Evolutionary conservation across 2,329 filamentous ascomycete species (phyloP).

Genomic region (Monosporascus sp.): DNA sequence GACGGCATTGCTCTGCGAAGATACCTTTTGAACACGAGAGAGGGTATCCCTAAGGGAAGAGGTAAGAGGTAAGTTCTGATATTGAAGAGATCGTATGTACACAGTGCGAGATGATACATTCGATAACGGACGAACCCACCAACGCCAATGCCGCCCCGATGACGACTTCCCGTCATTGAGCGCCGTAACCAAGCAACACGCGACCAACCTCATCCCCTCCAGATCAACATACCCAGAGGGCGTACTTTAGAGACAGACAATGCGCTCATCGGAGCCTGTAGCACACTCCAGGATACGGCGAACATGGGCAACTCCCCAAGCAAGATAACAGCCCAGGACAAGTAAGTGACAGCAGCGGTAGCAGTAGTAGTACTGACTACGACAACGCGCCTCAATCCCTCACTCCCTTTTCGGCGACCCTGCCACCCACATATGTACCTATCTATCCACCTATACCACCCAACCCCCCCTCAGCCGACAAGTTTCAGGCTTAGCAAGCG

Average conservation of each 20-base stretch:
- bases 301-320: slow-evolving; percentile 52
- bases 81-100: too few relatives aligned
- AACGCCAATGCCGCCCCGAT: too few relatives aligned
- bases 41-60: too few relatives aligned
- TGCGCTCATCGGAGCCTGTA: slow-evolving; percentile 21
- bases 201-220: not conserved
- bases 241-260: slow-evolving; percentile 10
- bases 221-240: not conserved
- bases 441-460: slow-evolving; percentile 1
- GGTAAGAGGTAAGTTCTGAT: too few relatives aligned
- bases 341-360: slow-evolving; percentile 48
- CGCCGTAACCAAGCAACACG: not conserved
- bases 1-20: slow-evolving; percentile 5
- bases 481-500: slow-evolving; percentile 1
- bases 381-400: too few relatives aligned
- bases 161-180: too few relatives aligned
- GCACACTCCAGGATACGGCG: slow-evolving; percentile 14
- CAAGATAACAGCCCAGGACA: slow-evolving; percentile 70
- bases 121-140: too few relatives aligned
- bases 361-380: not conserved
- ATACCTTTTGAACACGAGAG: too few relatives aligned
- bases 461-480: slow-evolving; percentile 9
- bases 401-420: too few relatives aligned
- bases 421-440: too few relatives aligned
- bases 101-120: too few relatives aligned